Evolutionary conservation across 345 rosid species (phyloP), one percentile per base, ranked within the genome.

Genomic region (Populus pruinosa): DNA sequence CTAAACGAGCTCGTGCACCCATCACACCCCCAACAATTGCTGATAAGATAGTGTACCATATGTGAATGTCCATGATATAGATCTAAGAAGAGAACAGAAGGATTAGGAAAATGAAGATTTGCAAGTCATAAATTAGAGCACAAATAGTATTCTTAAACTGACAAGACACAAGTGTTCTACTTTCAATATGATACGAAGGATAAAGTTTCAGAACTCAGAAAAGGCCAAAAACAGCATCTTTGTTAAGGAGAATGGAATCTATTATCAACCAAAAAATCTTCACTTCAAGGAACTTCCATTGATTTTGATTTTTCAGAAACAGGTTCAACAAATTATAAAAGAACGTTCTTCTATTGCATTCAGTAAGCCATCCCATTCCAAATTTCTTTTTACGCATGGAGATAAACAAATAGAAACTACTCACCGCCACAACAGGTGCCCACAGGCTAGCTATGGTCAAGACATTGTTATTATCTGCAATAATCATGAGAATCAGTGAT

Each of bases 371-470:
- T 36, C 56, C 49, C 61, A 62, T 73, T 67, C 69, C 67, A 61
- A 75, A 41, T 41, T 41, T 41, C 11, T 10, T 41, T 41, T 41
- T 10, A 39, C 25, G 23, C 73, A 38, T 50, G 59, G 76, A 72
- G 38, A 66, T 31, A 47, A 72, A 65, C 69, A 73, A 7, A 74
- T 23, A 38, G 64, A 47, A 80, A 72, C 67, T 70, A 87, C 99
- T 92, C 80, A 96, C 99, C 78, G 97, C 96, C 31, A 93, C 43
- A 79, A 96, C 95, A 77, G 99, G 99, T 82, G 98, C 99, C 99
- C 99, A 96, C 47, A 96, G 84, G 87, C 97, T 87, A 71, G 83
- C 96, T 23, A 93, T 62, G 59, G 98, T 94, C 91, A 96, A 83
- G 72, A 77, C 88, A 84, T 96, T 88, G 72, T 96, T 56, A 88